These are phyloP conservation scores for Xanthoconium stramineum DNA, from an alignment of 768 basidiomycete species.

Conservation along the genomic window DNA sequence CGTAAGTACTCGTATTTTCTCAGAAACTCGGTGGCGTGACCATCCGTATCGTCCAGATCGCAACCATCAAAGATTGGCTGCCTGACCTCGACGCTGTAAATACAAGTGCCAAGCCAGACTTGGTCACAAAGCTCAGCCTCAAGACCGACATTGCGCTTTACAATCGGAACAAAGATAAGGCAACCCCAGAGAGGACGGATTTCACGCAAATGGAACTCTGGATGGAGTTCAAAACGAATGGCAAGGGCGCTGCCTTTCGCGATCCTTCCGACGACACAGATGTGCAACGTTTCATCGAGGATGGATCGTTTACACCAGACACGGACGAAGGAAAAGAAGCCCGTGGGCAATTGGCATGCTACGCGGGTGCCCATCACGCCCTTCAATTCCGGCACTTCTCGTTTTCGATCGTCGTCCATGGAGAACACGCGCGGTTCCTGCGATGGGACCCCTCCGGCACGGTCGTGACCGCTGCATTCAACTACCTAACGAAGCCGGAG, in stretches of 20 bases:
- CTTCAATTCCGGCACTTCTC: slow-evolving; percentile 31
- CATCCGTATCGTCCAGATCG: neutral
- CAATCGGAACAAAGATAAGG: neutral
- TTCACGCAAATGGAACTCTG: too few species aligned
- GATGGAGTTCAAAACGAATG: too few species aligned
- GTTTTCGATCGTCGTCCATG: slow-evolving; percentile 30
- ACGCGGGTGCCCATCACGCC: slow-evolving; percentile 19
- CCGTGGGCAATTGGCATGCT: slow-evolving; percentile 26
- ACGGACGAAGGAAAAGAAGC: neutral
- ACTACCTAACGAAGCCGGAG: neutral
- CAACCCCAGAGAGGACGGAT: too few species aligned
- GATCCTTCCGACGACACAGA: neutral
- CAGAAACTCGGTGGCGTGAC: too few species aligned
- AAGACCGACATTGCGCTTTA: slow-evolving; percentile 1
- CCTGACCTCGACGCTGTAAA: neutral
- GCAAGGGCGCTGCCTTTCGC: neutral
- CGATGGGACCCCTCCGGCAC: slow-evolving; percentile 31
- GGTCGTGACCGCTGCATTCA: neutral
- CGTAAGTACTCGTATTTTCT: neutral
- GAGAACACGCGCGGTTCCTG: slow-evolving; percentile 27
- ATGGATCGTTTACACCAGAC: neutral
- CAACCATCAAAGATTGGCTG: neutral
- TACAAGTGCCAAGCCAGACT: neutral
- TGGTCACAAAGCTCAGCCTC: neutral
- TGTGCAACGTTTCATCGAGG: neutral